phyloP scores from a whole-genome alignment of 2,329 filamentous ascomycete species.

The Ascochyta viciae-villosae region DNA sequence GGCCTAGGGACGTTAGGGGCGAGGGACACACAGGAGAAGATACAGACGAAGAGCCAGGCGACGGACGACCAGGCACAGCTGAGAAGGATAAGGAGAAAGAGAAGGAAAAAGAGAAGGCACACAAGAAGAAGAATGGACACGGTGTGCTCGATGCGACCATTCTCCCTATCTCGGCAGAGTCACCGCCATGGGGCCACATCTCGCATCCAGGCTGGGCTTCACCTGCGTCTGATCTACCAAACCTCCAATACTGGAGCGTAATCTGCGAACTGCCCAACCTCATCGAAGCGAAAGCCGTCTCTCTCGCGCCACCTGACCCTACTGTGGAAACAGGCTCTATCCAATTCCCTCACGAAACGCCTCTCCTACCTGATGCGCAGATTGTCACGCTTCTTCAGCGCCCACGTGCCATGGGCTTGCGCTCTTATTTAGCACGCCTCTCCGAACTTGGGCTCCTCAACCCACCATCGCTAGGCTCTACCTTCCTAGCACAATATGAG shows the following conservation, averaged over 20 bases:
- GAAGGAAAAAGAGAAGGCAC: conserved; percentile 39
- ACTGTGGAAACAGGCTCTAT: conserved; percentile 39
- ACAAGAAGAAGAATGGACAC: conserved; percentile 34
- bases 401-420: conserved; percentile 73
- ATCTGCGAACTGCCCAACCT: conserved; percentile 85
- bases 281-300: conserved; percentile 92
- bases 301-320: conserved; percentile 71
- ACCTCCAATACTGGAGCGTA: conserved; percentile 83
- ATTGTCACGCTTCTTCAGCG: conserved; percentile 76
- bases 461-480: conserved; percentile 56
- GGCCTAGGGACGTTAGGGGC: conserved; percentile 66
- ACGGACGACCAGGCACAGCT: conserved; percentile 28
- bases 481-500: conserved; percentile 82
- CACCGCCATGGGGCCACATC: conserved; percentile 79
- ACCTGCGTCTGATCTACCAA: conserved; percentile 77
- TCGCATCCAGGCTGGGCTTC: conserved; percentile 89
- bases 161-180: conserved; percentile 51
- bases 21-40: conserved; percentile 46
- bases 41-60: conserved; percentile 20
- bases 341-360: conserved; percentile 36
- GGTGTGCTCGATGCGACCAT: conserved; percentile 38
- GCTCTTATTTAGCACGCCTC: conserved; percentile 79
- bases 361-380: conserved; percentile 64
- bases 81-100: conserved; percentile 39
- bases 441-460: conserved; percentile 69